Evolutionary conservation across 2,329 filamentous ascomycete species (phyloP).

Genomic region (Colletotrichum tanaceti): DNA sequence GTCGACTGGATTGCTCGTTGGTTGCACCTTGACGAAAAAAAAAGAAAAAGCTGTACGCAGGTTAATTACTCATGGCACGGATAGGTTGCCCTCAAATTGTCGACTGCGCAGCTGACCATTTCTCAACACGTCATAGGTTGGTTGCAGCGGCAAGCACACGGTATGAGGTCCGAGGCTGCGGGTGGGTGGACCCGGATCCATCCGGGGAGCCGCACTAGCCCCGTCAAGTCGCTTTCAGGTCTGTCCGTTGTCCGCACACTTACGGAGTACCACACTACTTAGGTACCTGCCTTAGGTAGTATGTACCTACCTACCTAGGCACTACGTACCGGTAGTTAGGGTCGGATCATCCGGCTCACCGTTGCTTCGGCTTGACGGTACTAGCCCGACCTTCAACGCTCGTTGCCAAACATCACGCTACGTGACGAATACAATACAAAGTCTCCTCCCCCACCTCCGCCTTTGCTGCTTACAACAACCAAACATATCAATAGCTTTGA

Average conservation of each 20-base stretch:
- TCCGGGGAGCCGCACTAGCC: constrained; percentile 4
- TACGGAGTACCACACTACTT: too few species aligned
- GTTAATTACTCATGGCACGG: neutral
- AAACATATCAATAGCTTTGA: neutral
- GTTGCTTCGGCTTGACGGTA: too few species aligned
- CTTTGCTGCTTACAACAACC: neutral
- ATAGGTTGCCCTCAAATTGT: neutral
- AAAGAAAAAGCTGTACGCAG: neutral
- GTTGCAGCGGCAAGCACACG: constrained; percentile 8
- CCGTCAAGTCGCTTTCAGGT: neutral
- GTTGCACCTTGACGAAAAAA: neutral
- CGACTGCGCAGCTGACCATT: constrained; percentile 21
- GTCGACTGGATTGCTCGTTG: neutral
- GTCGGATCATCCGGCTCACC: neutral
- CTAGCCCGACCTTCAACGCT: neutral
- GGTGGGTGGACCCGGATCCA: neutral
- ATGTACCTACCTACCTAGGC: too few species aligned
- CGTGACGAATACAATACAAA: too few species aligned
- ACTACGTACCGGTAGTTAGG: too few species aligned
- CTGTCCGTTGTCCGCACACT: neutral
- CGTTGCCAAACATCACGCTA: neutral
- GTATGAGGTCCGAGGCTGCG: neutral
- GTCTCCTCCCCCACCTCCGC: neutral
- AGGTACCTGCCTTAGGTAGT: too few species aligned
- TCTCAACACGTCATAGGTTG: constrained; percentile 32